These are phyloP conservation scores for Aspergillus novofumigatus DNA, from an alignment of 2,329 filamentous ascomycete genomes.

Conservation along the genomic window DNA sequence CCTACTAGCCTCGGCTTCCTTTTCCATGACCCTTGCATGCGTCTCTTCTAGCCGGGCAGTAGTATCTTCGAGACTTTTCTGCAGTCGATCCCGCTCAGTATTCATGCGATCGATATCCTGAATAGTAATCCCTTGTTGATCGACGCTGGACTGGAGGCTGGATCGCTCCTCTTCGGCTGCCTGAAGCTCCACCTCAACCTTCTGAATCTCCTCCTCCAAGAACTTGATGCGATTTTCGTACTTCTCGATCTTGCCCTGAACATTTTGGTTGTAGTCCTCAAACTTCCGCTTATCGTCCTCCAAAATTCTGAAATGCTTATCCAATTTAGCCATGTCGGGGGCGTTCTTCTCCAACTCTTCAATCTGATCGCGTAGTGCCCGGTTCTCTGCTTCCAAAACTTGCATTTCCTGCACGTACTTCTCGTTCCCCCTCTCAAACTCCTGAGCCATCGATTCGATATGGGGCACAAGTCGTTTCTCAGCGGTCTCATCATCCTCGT, in stretches of 20 bases:
- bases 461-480: constrained; percentile 77
- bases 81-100: constrained; percentile 86
- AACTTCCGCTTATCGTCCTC: constrained; percentile 95
- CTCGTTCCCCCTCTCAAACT: constrained; percentile 80
- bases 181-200: constrained; percentile 67
- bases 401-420: constrained; percentile 80
- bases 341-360: constrained; percentile 84
- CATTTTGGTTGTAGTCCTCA: constrained; percentile 84
- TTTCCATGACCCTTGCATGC: constrained; percentile 77
- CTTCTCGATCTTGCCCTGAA: constrained; percentile 81
- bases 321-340: constrained; percentile 75
- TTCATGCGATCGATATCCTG: constrained; percentile 99
- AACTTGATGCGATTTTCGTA: constrained; percentile 76
- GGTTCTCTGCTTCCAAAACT: constrained; percentile 80
- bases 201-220: constrained; percentile 80
- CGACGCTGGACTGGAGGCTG: constrained; percentile 77
- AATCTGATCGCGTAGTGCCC: constrained; percentile 76
- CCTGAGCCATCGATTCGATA: constrained; percentile 77
- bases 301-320: constrained; percentile 87
- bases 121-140: constrained; percentile 91
- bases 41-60: constrained; percentile 74
- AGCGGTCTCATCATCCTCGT: constrained; percentile 78
- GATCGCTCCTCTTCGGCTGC: constrained; percentile 79
- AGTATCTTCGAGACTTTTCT: constrained; percentile 77
- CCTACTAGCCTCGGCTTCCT: constrained; percentile 78